Evolutionary conservation across 2,329 filamentous ascomycete genomes (phyloP).

Genomic region (Aspergillus fructus): DNA sequence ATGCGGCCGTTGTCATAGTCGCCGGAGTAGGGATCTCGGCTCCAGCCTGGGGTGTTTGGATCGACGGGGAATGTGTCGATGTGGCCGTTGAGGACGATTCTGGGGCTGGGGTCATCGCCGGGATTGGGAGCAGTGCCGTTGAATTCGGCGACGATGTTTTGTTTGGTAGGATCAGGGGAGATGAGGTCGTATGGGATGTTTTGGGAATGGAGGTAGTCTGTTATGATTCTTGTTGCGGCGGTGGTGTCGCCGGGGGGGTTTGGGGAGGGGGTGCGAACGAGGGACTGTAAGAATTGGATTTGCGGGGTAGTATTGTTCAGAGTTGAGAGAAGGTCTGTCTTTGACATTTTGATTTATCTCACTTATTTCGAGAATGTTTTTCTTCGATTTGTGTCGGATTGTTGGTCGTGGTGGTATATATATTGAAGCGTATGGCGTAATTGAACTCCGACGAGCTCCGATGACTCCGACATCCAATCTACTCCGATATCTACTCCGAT

Average conservation of each 20-base stretch:
- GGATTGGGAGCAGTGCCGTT: background rate
- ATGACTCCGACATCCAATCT: background rate
- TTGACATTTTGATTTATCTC: background rate
- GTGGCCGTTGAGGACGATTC: slow-evolving; percentile 44
- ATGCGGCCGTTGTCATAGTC: slow-evolving; percentile 35
- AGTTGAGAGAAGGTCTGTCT: background rate
- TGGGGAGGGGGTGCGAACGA: background rate
- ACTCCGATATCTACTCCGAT: too few relatives aligned
- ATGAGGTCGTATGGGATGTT: background rate
- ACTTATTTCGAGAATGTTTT: background rate
- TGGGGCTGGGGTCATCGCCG: slow-evolving; percentile 11
- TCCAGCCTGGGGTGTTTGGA: slow-evolving; percentile 31
- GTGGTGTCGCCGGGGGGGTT: background rate
- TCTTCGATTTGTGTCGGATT: too few relatives aligned
- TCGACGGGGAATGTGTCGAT: slow-evolving; percentile 44
- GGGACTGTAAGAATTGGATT: background rate
- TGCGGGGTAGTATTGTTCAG: background rate
- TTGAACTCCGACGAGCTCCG: background rate
- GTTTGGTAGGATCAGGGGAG: background rate
- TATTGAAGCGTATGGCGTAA: background rate
- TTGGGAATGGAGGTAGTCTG: background rate
- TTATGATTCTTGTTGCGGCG: background rate
- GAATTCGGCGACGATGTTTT: background rate
- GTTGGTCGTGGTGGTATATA: background rate
- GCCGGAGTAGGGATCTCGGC: slow-evolving; percentile 19